Base-by-base conservation (phyloP, 768 basidiomycete species). In the Serendipita sp. region DNA sequence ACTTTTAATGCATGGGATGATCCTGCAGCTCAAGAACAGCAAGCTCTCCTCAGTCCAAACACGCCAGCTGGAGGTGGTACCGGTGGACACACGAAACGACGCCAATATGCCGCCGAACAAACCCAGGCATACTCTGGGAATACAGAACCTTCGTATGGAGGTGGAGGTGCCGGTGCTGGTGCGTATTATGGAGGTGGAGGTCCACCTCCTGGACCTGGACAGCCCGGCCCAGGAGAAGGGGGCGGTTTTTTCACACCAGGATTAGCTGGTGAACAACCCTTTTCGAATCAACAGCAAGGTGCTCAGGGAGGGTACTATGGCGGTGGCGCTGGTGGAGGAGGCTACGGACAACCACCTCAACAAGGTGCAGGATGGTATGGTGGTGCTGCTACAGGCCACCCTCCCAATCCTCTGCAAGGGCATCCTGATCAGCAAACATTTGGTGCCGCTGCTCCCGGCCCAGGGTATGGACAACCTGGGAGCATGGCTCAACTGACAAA, bases 91-190 rank as follows among this genome's bases (percentile, higher is more conserved):
- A 64, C 77, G 63, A 88, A 90, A 75, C 86, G 91, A 69, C 86
- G 94, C 51, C 92, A 95, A 74, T 97, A 97, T 73, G 94, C 94
- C 58, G 85, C 90, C 2, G 93, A 90, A 10, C 93, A 96, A 75
- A 92, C 92, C 1, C 90, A 92, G 71, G 91, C 82, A 2, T 93
- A 93, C 73, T 91, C 91, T 68, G 70, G 71, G 44, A 82, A 84
- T 5, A 8, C 56, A n/a, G 56, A 60, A 37, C 3, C 56, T 18
- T 60, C 56, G 37, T 60, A 60, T 60, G 48, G 48, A 41, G 72
- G 53, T 45, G 67, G 58, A 63, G 66, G 63, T 28, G 64, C 46
- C 41, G 53, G 75, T 10, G 73, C 74, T 11, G 78, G 79, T 32
- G 68, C 77, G 46, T 82, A 72, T 16, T 38, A 35, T 44, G 63